Evolutionary conservation across 805 yeast species (phyloP), one percentile per base, ranked within the genome.

Genomic region (Candida argentea): DNA sequence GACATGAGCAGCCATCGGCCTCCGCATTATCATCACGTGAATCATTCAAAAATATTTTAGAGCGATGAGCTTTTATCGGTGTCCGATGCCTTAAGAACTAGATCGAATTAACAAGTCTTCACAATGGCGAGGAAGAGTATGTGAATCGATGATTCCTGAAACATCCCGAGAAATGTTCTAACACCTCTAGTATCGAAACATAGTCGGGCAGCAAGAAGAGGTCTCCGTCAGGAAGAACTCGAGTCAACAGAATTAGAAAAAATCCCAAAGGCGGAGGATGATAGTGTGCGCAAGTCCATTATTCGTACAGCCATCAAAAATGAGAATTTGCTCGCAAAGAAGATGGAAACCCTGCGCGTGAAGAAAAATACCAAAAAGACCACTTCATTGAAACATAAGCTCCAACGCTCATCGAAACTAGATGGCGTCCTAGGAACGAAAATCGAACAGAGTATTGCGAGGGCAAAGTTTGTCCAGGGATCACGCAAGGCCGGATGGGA

Each of bases 141-240:
- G 65, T 52, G 28, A 9, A 10, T 18, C 14, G 14, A 21, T 11
- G 12, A 13, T 9, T 8, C 11, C 7, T 24, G 12, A 15, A 25
- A 32, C 23, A 28, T 31, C 26, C 36, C 14, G 9, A 7, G 12
- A 11, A 9, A 9, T 8, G 11, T 32, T 38, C 48, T 47, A 42
- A 48, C 49, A 9, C 6, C 5, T 9, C n/a, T 15, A 58, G 67
- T 75, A 16, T 76, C 84, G 12, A 77, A 76, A 39, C 74, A 68
- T 35, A 76, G 86, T 24, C 67, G 91, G 57, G 85, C 86, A 3
- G 87, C 91, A 2, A 73, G 87, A 55, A 64, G 85, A 48, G 79
- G 77, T 5, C 70, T 65, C 34, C 50, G 57, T 9, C 55, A 46
- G 3, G 64, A 67, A 1, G 54, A 42, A 4, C 70, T 66, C 20